Evolutionary conservation across 345 rosid genomes (phyloP).

Genomic region (Acer saccharum): DNA sequence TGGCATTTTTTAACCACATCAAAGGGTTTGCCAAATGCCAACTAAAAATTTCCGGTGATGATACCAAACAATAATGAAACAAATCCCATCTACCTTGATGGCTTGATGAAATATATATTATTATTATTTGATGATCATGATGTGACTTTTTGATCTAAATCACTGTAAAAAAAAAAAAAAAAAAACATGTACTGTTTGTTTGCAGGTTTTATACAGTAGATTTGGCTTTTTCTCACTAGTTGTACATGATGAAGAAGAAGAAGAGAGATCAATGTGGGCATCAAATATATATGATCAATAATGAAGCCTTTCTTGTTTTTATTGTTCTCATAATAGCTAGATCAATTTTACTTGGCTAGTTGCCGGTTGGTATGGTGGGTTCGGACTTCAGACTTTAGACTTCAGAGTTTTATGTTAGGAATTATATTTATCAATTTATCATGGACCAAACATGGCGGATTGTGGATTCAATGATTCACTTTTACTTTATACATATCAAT

Average conservation of each 20-base stretch:
- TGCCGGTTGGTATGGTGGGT: neutral
- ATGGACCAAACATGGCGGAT: neutral
- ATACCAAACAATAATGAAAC: constrained; percentile 15
- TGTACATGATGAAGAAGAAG: neutral
- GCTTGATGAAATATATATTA: neutral
- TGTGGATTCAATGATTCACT: neutral
- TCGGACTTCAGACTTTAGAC: neutral
- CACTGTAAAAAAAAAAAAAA: neutral
- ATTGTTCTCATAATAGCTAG: neutral
- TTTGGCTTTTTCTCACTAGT: neutral
- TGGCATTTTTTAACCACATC: constrained; percentile 11
- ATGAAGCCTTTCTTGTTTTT: neutral
- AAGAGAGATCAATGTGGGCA: neutral
- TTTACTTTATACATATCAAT: too few relatives aligned
- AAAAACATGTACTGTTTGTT: neutral
- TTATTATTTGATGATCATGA: neutral
- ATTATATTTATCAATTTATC: neutral
- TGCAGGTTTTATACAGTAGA: neutral
- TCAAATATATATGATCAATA: neutral
- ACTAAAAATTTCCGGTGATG: constrained; percentile 26
- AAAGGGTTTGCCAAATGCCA: neutral
- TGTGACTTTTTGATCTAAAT: neutral
- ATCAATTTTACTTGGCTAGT: neutral
- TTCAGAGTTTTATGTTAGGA: neutral
- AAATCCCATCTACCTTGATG: constrained; percentile 18